phyloP scores from a whole-genome alignment of 139 green algal species.

The Chlorella sorokiniana region DNA sequence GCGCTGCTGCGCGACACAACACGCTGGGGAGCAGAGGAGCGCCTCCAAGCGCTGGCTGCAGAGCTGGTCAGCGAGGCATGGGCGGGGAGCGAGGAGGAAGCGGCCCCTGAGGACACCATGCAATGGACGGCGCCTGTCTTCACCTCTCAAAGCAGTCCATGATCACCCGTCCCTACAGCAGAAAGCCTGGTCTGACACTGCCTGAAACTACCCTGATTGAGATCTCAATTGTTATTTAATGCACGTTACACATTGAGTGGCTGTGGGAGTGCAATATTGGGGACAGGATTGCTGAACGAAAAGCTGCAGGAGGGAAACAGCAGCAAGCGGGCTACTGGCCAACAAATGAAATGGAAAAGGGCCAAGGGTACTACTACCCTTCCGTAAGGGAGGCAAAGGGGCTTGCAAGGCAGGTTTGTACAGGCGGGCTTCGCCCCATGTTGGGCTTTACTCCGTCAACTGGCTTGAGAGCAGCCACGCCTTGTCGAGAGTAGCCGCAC shows the following conservation, averaged over 20 bases:
- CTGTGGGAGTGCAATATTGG: too few species aligned
- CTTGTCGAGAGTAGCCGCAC: background rate
- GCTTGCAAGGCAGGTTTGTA: background rate
- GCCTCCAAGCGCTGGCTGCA: background rate
- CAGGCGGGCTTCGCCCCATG: background rate
- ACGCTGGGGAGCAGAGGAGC: background rate
- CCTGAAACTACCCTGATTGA: too few species aligned
- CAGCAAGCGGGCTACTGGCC: background rate
- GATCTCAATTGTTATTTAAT: too few species aligned
- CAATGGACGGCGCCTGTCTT: background rate
- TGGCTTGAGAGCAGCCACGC: too few species aligned
- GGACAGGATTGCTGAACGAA: too few species aligned
- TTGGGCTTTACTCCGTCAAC: background rate
- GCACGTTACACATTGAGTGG: too few species aligned
- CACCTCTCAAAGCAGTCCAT: background rate
- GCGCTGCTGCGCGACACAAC: background rate
- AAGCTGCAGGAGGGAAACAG: background rate
- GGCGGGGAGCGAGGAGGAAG: background rate
- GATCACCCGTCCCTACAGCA: too few species aligned
- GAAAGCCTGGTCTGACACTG: too few species aligned
- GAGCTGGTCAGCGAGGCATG: conserved; percentile 13
- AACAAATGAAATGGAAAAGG: background rate
- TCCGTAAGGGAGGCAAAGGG: background rate
- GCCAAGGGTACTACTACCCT: background rate
- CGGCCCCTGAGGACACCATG: background rate